Percentiles rank a stretch among this genome's conserved stretches.
Evolutionary conservation across 2,329 filamentous ascomycete genomes (phyloP).

Genomic region (Penicillium sp.): DNA sequence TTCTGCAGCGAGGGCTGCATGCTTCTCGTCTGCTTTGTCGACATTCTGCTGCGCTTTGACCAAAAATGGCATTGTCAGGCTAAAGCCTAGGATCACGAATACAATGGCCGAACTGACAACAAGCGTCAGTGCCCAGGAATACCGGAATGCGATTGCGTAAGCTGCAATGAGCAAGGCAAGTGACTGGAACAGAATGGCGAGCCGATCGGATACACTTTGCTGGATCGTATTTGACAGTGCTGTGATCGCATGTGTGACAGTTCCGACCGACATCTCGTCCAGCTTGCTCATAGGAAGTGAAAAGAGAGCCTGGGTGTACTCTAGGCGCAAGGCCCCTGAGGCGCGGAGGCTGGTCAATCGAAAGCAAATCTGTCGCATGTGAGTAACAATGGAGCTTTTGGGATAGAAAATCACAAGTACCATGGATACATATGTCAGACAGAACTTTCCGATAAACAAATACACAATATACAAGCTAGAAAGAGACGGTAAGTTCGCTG

Average conservation of each 20-base stretch:
- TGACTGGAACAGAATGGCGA: conserved; percentile 47
- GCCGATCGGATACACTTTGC: conserved; percentile 55
- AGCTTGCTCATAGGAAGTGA: conserved; percentile 51
- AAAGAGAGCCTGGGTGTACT: conserved; percentile 53
- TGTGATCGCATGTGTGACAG: conserved; percentile 54
- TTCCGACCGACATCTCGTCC: conserved; percentile 52
- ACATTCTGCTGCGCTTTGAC: conserved; percentile 35
- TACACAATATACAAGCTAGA: conserved; percentile 58
- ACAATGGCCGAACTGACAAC: conserved; percentile 50
- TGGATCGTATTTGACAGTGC: conserved; percentile 55
- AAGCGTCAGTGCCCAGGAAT: conserved; percentile 54
- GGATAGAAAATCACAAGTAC: conserved; percentile 33
- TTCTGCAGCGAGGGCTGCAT: conserved; percentile 44
- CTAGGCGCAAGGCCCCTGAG: conserved; percentile 51
- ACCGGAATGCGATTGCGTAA: conserved; percentile 54
- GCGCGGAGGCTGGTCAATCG: conserved; percentile 53
- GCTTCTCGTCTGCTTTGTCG: conserved; percentile 40
- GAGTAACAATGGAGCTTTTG: not conserved
- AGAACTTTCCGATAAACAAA: conserved; percentile 57
- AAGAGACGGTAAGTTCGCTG: not conserved
- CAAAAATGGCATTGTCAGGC: conserved; percentile 36
- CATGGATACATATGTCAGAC: conserved; percentile 56
- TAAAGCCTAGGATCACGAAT: conserved; percentile 40
- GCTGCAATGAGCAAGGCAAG: conserved; percentile 46
- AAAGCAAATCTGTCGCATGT: conserved; percentile 34